A percentile compares a stretch with the other conserved stretches of the same genome.
These are phyloP conservation scores for Onygenales sp. DNA, from an alignment of 2,329 filamentous ascomycete species.

Conservation along the genomic window DNA sequence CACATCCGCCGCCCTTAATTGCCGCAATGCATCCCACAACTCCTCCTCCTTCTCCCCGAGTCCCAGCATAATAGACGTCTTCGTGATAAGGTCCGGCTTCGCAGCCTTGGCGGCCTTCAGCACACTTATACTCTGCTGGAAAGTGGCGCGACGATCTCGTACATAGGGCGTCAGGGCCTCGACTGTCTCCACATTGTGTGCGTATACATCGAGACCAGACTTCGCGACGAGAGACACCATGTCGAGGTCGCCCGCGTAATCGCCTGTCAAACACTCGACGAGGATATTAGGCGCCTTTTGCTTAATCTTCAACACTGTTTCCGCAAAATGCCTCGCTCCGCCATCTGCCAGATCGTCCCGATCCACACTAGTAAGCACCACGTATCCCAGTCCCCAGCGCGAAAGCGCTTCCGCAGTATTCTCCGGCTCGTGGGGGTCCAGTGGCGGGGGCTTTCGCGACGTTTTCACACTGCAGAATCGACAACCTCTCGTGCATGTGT, in stretches of 20 bases:
- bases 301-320: slow-evolving; percentile 93
- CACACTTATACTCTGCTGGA: slow-evolving; percentile 73
- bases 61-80: slow-evolving; percentile 95
- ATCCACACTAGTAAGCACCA: slow-evolving; percentile 88
- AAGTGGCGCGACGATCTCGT: slow-evolving; percentile 79
- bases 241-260: slow-evolving; percentile 75
- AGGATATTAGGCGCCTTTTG: slow-evolving; percentile 48
- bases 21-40: slow-evolving; percentile 66
- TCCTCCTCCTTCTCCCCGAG: slow-evolving; percentile 86
- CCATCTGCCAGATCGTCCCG: slow-evolving; percentile 86
- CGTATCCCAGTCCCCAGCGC: slow-evolving; percentile 90
- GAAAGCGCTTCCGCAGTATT: slow-evolving; percentile 88
- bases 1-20: slow-evolving; percentile 69
- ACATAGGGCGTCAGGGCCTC: slow-evolving; percentile 85
- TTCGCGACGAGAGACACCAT: slow-evolving; percentile 77
- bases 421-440: slow-evolving; percentile 94
- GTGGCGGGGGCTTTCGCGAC: slow-evolving; percentile 59
- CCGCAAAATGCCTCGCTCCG: slow-evolving; percentile 79
- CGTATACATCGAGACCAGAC: slow-evolving; percentile 90
- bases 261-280: slow-evolving; percentile 53
- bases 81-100: slow-evolving; percentile 76
- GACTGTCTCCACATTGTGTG: slow-evolving; percentile 93
- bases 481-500: slow-evolving; percentile 93
- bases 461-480: slow-evolving; percentile 98
- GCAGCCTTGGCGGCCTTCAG: slow-evolving; percentile 72